A percentile compares a stretch with the other conserved stretches of the same genome.
Evolutionary conservation across 2,329 filamentous ascomycete species (phyloP).

Genomic region (Blastomyces gilchristii): DNA sequence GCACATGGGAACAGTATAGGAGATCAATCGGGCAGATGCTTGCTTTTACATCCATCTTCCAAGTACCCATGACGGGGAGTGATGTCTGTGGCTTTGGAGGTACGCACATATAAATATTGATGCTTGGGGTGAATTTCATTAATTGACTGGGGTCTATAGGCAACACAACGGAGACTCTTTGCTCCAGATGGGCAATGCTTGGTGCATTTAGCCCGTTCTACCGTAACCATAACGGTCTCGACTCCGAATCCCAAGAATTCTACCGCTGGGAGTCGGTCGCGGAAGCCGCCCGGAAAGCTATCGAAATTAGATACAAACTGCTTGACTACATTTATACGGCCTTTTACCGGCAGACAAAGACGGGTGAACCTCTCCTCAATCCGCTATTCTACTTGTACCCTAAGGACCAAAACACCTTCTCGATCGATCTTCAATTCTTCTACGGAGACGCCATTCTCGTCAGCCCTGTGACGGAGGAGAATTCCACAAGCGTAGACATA

Average conservation of each 20-base stretch:
- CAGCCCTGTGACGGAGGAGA: constrained; percentile 45
- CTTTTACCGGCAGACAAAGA: constrained; percentile 48
- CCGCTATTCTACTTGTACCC: constrained; percentile 66
- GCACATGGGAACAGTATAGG: constrained; percentile 50
- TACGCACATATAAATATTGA: background rate
- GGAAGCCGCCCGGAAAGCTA: constrained; percentile 55
- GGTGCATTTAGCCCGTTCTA: constrained; percentile 68
- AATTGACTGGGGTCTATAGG: background rate
- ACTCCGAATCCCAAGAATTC: constrained; percentile 55
- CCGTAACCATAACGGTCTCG: constrained; percentile 57
- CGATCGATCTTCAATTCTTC: constrained; percentile 49
- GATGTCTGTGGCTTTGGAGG: constrained; percentile 70
- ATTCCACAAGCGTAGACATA: constrained; percentile 42
- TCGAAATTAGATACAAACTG: constrained; percentile 63
- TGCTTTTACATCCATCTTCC: constrained; percentile 54
- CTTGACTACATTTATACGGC: constrained; percentile 72
- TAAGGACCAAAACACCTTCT: constrained; percentile 42
- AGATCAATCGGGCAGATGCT: constrained; percentile 50
- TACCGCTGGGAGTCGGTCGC: constrained; percentile 59
- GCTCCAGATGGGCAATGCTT: constrained; percentile 63
- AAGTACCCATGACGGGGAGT: constrained; percentile 56
- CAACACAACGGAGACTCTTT: constrained; percentile 57
- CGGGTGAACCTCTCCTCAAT: constrained; percentile 56
- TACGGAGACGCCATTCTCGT: constrained; percentile 48
- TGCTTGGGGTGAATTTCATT: background rate